Percentiles rank a stretch among this genome's conserved stretches.
Evolutionary conservation across 345 rosid genomes (phyloP).

Genomic region (Hibiscus mutabilis): DNA sequence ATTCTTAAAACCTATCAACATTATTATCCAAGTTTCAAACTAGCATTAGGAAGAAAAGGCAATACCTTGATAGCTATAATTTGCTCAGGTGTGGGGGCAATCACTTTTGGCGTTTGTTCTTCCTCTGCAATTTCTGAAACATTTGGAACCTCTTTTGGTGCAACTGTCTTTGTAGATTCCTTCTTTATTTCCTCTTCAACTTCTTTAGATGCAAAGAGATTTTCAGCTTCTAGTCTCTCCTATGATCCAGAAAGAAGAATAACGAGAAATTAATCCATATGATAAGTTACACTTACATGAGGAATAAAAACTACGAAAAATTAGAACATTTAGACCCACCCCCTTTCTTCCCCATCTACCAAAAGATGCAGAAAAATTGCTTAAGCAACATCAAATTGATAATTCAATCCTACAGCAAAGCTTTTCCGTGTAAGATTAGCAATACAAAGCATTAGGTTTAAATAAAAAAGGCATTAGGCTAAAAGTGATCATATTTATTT

Average conservation of each 20-base stretch:
- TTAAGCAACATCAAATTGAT: neutral
- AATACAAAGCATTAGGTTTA: neutral
- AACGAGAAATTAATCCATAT: neutral
- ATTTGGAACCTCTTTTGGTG: conserved; percentile 55
- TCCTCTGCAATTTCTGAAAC: conserved; percentile 48
- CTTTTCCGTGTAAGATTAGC: neutral
- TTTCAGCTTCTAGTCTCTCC: conserved; percentile 90
- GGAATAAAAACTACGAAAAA: neutral
- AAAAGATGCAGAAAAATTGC: neutral
- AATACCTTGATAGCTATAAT: conserved; percentile 90
- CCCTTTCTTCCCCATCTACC: neutral
- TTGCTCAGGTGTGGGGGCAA: conserved; percentile 92
- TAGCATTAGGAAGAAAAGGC: neutral
- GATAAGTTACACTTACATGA: neutral
- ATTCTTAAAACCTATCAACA: neutral
- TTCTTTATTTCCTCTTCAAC: conserved; percentile 77
- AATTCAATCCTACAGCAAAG: neutral
- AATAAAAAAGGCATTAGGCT: neutral
- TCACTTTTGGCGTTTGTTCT: conserved; percentile 58
- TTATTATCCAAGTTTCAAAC: neutral
- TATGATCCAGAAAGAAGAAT: conserved; percentile 24
- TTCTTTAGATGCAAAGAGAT: conserved; percentile 81
- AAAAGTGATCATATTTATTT: neutral
- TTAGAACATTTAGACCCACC: neutral
- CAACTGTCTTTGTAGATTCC: conserved; percentile 45